Percentiles rank a stretch among this genome's conserved stretches.
phyloP scores from a whole-genome alignment of 768 basidiomycete species.

The Rubroboletus pulcherrimus region DNA sequence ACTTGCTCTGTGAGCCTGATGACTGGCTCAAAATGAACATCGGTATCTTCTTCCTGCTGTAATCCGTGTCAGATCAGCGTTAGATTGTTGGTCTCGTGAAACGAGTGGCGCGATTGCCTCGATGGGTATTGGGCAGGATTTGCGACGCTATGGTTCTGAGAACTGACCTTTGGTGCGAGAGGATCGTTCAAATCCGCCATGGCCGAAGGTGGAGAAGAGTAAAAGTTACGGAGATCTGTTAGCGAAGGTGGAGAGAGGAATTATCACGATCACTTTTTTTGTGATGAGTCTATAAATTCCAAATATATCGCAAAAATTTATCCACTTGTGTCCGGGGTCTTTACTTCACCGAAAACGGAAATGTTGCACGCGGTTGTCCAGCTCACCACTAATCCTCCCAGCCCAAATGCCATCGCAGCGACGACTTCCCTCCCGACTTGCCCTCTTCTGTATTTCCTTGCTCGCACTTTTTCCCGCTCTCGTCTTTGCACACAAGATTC shows the following conservation, averaged over 20 bases:
- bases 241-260: slow-evolving; percentile 17
- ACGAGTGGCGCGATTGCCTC: slow-evolving; percentile 28
- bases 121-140: slow-evolving; percentile 15
- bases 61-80: slow-evolving; percentile 27
- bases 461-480: slow-evolving; percentile 33
- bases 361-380: not conserved
- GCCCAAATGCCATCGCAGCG: slow-evolving; percentile 33
- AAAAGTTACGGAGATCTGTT: slow-evolving; percentile 9
- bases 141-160: not conserved
- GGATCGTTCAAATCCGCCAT: slow-evolving; percentile 63
- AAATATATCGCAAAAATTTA: slow-evolving; percentile 3
- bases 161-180: slow-evolving; percentile 67
- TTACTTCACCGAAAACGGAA: slow-evolving; percentile 5
- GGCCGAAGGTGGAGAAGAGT: slow-evolving; percentile 22
- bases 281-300: slow-evolving; percentile 10
- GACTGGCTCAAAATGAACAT: slow-evolving; percentile 93
- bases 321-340: slow-evolving; percentile 28
- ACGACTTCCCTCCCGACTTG: slow-evolving; percentile 33
- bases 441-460: slow-evolving; percentile 40
- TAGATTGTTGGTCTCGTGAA: slow-evolving; percentile 19
- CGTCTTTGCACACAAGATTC: slow-evolving; percentile 64
- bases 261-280: slow-evolving; percentile 24
- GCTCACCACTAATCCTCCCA: not conserved
- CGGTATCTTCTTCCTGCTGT: slow-evolving; percentile 67
- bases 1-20: slow-evolving; percentile 95